Evolutionary conservation across 2,329 filamentous ascomycete genomes (phyloP), one percentile per base, ranked within the genome.

Genomic region (Orbilia blumenaviensis): DNA sequence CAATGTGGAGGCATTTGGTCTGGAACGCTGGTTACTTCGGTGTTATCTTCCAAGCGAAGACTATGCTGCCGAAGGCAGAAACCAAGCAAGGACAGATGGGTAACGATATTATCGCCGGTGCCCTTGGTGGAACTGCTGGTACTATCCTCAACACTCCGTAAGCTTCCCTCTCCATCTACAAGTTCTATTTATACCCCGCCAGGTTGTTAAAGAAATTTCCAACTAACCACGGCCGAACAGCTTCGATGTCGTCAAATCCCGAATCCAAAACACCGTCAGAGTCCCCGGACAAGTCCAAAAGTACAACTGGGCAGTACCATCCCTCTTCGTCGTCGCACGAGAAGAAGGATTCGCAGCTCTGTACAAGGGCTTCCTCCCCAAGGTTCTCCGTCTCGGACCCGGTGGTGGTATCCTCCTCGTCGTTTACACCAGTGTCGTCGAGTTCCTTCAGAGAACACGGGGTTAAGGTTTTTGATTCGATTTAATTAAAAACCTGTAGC

Each of bases 11-110:
- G 78, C 95, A 99, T 84, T 89, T 93, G 67, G 86, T 93, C 76
- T 97, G 94, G 94, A 97, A 97, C 84, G 89, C 92, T 12, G 94
- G 94, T 73, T 97, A 97, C 88, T 99, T 99, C 83, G 95, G 95
- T 81, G 96, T 93, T 84, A 99, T 99, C 83, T 97, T 96, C 89
- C 95, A 99, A 85, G 92, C 98, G 78, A 91, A 94, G 82, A 88
- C 89, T 76, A 86, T 97, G 79, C 85, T 99, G 52, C 95, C 95
- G 77, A 87, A 89, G 82, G 89, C 91, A n/a, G 88, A 91, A 67
- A 91, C 89, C 83, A 96, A 97, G 87, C 87, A 87, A 79, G 87
- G 88, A 63, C 90, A 97, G 85, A 92, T 96, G 84, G 84, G 88
- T 73, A 97, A 97, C 82, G 94, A 99, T 81, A 85, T 99, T 79